Conservation (phyloP, 2,329 filamentous ascomycete genomes). For the Colletotrichum sp. region DNA sequence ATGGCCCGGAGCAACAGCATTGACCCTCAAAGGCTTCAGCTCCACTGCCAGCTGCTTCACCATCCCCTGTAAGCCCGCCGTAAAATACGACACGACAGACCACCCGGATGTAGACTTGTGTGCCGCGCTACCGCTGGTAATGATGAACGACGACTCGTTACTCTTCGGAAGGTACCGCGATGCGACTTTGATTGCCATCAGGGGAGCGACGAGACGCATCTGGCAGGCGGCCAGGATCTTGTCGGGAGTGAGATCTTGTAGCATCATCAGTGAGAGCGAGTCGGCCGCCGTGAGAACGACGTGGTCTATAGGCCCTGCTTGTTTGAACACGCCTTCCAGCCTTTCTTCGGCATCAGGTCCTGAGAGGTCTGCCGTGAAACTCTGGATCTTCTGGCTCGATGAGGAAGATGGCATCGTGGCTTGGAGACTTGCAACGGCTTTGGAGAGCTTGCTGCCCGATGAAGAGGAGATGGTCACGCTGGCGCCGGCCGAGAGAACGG, state of each 20-base stretch:
- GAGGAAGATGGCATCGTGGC: rapidly evolving
- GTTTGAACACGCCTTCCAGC: constrained; percentile 43
- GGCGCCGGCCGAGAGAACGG: constrained; percentile 57
- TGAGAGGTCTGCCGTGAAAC: constrained; percentile 26
- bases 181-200: constrained; percentile 57
- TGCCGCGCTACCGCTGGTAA: constrained; percentile 59
- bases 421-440: constrained; percentile 48
- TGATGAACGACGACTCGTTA: constrained; percentile 52
- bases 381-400: constrained; percentile 25
- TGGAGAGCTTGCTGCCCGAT: constrained; percentile 50
- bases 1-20: constrained; percentile 31
- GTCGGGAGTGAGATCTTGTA: constrained; percentile 45
- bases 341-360: constrained; percentile 30
- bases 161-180: constrained; percentile 45
- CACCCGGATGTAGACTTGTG: constrained; percentile 58
- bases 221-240: constrained; percentile 37
- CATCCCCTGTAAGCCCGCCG: constrained; percentile 26
- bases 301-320: constrained; percentile 37
- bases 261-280: constrained; percentile 27
- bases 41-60: constrained; percentile 33
- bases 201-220: constrained; percentile 54
- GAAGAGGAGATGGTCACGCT: constrained; percentile 65
- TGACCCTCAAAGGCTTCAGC: constrained; percentile 30
- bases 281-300: constrained; percentile 63
- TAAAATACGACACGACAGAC: constrained; percentile 38